phyloP scores from a whole-genome alignment of 2,329 filamentous ascomycete genomes.

The Neurospora sp. region DNA sequence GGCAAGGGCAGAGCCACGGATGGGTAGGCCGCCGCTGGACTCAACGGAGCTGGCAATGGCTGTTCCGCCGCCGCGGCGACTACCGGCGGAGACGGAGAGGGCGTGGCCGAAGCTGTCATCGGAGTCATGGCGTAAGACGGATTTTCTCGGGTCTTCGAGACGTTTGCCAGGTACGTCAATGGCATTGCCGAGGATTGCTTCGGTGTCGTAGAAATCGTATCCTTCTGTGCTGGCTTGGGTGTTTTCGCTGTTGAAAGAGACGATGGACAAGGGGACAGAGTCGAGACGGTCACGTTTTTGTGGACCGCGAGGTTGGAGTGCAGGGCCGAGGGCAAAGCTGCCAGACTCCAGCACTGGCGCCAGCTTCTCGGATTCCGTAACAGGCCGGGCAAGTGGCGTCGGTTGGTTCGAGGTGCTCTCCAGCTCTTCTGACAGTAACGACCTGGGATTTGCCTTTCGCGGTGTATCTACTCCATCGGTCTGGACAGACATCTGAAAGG shows the following conservation, averaged over 20 bases:
- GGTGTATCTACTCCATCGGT: constrained; percentile 29
- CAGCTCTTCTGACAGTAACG: constrained; percentile 44
- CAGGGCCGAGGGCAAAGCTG: constrained; percentile 40
- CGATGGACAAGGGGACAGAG: constrained; percentile 40
- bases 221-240: constrained; percentile 43
- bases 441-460: constrained; percentile 28
- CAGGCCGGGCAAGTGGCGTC: constrained; percentile 48
- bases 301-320: constrained; percentile 26
- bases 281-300: constrained; percentile 34
- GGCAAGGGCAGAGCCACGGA: constrained; percentile 15
- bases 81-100: constrained; percentile 47
- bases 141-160: constrained; percentile 12
- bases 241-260: constrained; percentile 38
- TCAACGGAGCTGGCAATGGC: constrained; percentile 23
- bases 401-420: constrained; percentile 55
- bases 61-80: constrained; percentile 22
- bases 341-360: constrained; percentile 41
- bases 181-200: constrained; percentile 36
- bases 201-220: constrained; percentile 57
- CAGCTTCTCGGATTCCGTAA: constrained; percentile 28
- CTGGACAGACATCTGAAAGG: constrained; percentile 19
- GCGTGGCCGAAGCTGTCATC: constrained; percentile 49
- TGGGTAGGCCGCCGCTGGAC: constrained; percentile 22
- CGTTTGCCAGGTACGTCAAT: constrained; percentile 38
- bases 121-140: constrained; percentile 40